Evolutionary conservation across 345 rosid genomes (phyloP).

Genomic region (Turritis glabra): DNA sequence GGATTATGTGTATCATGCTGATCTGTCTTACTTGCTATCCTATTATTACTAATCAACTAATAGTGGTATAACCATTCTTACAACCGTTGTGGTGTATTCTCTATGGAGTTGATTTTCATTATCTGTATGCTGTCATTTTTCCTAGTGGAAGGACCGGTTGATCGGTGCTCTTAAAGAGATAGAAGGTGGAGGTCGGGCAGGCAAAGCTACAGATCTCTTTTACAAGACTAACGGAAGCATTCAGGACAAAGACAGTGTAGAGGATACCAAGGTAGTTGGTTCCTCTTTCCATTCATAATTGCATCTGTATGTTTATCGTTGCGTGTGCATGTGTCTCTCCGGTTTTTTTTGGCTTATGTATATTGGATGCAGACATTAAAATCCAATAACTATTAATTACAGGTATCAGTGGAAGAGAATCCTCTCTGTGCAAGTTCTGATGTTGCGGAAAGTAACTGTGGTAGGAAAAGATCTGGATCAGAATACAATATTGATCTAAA

Average conservation of each 20-base stretch:
- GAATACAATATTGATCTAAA: constrained; percentile 51
- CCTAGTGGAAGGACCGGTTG: constrained; percentile 90
- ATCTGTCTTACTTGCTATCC: constrained; percentile 15
- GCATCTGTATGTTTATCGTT: constrained; percentile 23
- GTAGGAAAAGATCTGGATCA: constrained; percentile 71
- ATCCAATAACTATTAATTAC: constrained; percentile 32
- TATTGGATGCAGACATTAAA: constrained; percentile 3
- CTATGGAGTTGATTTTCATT: neutral
- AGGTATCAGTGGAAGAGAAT: constrained; percentile 57
- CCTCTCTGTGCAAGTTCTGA: constrained; percentile 41
- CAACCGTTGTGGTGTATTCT: neutral
- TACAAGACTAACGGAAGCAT: constrained; percentile 53
- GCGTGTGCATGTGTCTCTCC: constrained; percentile 2
- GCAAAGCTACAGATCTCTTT: constrained; percentile 48
- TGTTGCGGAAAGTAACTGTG: constrained; percentile 41
- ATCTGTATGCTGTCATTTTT: constrained; percentile 31
- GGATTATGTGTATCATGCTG: constrained; percentile 4
- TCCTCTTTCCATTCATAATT: constrained; percentile 28
- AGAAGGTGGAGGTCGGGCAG: constrained; percentile 58
- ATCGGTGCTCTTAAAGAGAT: constrained; percentile 69
- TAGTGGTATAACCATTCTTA: constrained; percentile 12
- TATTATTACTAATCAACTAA: constrained; percentile 11
- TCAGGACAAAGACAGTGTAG: constrained; percentile 50
- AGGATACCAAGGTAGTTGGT: constrained; percentile 48
- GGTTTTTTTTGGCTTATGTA: neutral